phyloP scores from a whole-genome alignment of 1,284 basidiomycete species.

The Malassezia vespertilionis region DNA sequence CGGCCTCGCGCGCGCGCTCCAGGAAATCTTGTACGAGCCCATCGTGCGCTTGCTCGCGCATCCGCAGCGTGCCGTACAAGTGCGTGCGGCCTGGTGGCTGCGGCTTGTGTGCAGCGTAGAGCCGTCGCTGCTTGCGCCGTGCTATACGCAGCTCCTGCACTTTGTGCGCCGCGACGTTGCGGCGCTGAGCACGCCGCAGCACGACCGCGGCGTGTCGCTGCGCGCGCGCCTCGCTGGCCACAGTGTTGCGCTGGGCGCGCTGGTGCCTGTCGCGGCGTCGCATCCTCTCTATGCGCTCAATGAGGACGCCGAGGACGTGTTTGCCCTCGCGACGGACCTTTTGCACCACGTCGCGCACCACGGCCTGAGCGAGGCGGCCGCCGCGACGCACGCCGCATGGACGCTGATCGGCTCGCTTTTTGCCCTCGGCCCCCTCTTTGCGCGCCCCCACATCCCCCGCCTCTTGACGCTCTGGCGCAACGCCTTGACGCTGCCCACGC shows the following conservation, averaged over 20 bases:
- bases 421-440: slow-evolving; percentile 84
- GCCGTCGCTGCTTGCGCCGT: slow-evolving; percentile 68
- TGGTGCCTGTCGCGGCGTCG: slow-evolving; percentile 73
- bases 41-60: slow-evolving; percentile 73
- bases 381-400: slow-evolving; percentile 92
- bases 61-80: slow-evolving; percentile 72
- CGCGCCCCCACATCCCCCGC: slow-evolving; percentile 79
- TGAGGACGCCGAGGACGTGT: slow-evolving; percentile 77
- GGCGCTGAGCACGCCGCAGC: slow-evolving; percentile 43
- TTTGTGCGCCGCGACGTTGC: slow-evolving; percentile 69
- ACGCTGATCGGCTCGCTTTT: slow-evolving; percentile 78
- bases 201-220: slow-evolving; percentile 48
- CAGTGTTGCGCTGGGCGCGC: slow-evolving; percentile 73
- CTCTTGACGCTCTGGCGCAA: slow-evolving; percentile 92
- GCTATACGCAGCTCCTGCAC: slow-evolving; percentile 63
- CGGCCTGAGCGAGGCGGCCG: slow-evolving; percentile 65
- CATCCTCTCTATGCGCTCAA: slow-evolving; percentile 88
- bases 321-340: slow-evolving; percentile 79
- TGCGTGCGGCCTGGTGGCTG: slow-evolving; percentile 75
- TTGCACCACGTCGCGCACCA: slow-evolving; percentile 73
- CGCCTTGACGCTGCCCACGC: slow-evolving; percentile 79
- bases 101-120: slow-evolving; percentile 80
- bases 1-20: slow-evolving; percentile 75
- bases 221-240: slow-evolving; percentile 73
- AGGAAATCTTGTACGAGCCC: slow-evolving; percentile 78